Evolutionary conservation across 129 eudicot species (phyloP), one percentile per base, ranked within the genome.

Genomic region (Chrysanthemum makinoi): DNA sequence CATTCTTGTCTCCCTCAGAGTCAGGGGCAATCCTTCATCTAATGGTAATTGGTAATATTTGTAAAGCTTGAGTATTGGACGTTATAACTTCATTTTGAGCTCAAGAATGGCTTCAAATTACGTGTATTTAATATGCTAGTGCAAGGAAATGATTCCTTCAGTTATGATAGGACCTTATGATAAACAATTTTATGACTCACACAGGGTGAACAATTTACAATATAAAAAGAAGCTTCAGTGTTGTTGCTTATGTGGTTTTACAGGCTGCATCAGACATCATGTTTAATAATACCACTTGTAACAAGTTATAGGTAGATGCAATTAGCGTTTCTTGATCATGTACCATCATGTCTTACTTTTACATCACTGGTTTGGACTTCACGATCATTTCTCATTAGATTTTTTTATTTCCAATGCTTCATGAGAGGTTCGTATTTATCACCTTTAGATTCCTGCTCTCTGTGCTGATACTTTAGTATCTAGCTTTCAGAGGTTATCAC

Each of bases 401-500:
- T 51, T 28, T n/a, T 50, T 52, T 6, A 26, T 10, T 26, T 19
- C 35, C 64, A 30, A 11, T 35, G 26, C 6, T 51, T 49, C 28
- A 3, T 50, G 17, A 26, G 11, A 69, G 16, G 3, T 18, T 35
- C 53, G 12, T 35, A 28, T 54, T 35, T 30, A 2, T 69, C 43
- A 57, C 14, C 13, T 57, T 56, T 48, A 53, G 48, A 51, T 9
- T 60, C 65, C 6, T 60, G 65, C 30, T 24, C 18, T 24, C 35
- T 59, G 49, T 68, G 26, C 54, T 6, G 33, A 30, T 69, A 35
- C 52, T 54, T 54, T 10, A 15, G 18, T 28, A 52, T 52, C 28
- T 69, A 16, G 56, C 64, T 54, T 54, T 69, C 74, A 69, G 10
- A 2, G 50, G 35, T 52, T 13, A 68, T 33, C 17, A 55, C 63